Evolutionary conservation across 768 basidiomycete species (phyloP), one percentile per base, ranked within the genome.

Genomic region (Gloeophyllum trabeum): DNA sequence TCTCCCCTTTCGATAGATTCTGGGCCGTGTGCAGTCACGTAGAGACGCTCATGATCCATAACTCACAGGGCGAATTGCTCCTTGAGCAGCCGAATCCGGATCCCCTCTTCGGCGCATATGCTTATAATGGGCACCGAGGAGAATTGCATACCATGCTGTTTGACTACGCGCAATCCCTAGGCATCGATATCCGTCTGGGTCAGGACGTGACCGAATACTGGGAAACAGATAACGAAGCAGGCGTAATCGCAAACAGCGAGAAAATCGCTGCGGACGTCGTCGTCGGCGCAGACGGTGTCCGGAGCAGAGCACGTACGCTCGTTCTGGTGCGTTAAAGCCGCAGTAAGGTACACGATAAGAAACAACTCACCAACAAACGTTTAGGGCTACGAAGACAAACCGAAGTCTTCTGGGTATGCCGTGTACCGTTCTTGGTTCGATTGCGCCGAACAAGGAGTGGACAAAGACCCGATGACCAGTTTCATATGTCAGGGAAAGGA

Each of bases 51-150:
- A 39, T 42, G 30, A 40, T 48, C 34, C 43, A 51, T 44, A 53
- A 54, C 47, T 51, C 43, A 45, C 35, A 48, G 36, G 49, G 56
- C 25, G 46, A 52, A 18, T 40, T 48, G 32, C 39, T 55, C 37
- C 38, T 42, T 12, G 47, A 46, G 36, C 54, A 58, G 41, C 45
- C 37, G 26, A 41, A 48, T 47, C 40, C 45, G 37, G 42, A 26
- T 23, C 44, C 39, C 24, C 41, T 35, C 24, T 51, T 40, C 38
- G 51, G 45, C 34, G 47, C 49, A 40, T 48, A 48, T 47, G 42
- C 45, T 23, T 54, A 56, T 46, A 51, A 55, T 43, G 57, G 52
- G n/a, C 51, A 56, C 46, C 58, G 52, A 34, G 54, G 44, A 35
- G 53, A 55, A 42, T 40, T 62, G 21, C 48, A 53, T 40, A 23